Percentiles rank a stretch among this genome's conserved stretches.
These are phyloP conservation scores for Phytopythium mirpurense DNA, from an alignment of 352 stramenopile genomes.

Conservation along the genomic window DNA sequence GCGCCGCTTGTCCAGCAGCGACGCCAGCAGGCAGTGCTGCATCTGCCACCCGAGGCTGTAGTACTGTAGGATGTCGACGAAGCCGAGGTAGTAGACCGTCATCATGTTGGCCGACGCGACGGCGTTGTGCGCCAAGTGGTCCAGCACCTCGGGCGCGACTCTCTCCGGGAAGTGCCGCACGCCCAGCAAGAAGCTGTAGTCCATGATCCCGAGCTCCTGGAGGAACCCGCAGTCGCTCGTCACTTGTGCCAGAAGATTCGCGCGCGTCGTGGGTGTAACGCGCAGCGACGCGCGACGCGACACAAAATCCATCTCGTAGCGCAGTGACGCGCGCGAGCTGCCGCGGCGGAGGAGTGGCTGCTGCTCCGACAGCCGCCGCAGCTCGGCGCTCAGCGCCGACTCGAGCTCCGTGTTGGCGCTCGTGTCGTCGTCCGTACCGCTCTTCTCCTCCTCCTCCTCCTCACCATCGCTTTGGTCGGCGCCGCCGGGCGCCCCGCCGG, in stretches of 20 bases:
- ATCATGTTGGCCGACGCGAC: constrained; percentile 69
- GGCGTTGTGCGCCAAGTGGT: constrained; percentile 65
- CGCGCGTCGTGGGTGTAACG: constrained; percentile 66
- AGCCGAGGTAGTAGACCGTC: constrained; percentile 79
- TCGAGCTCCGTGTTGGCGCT: constrained; percentile 6
- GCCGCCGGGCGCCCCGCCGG: constrained; percentile 1
- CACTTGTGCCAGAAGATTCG: constrained; percentile 73
- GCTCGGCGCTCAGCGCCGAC: constrained; percentile 23
- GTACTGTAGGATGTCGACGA: constrained; percentile 83
- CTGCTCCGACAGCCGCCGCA: constrained; percentile 35
- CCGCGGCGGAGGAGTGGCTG: constrained; percentile 50
- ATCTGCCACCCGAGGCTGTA: constrained; percentile 86
- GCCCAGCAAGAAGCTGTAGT: constrained; percentile 82
- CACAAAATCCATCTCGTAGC: constrained; percentile 81
- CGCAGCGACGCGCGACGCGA: constrained; percentile 52
- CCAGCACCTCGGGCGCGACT: constrained; percentile 41
- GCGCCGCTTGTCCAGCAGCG: constrained; percentile 62
- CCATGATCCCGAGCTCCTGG: constrained; percentile 84
- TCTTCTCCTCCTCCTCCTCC: constrained; percentile 15
- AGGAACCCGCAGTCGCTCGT: constrained; percentile 83
- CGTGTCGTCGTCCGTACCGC: constrained; percentile 16
- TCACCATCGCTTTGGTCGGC: constrained; percentile 17
- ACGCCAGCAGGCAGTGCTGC: constrained; percentile 69
- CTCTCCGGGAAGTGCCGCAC: constrained; percentile 53
- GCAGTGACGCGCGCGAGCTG: constrained; percentile 52